Conservation (phyloP, 306 rosid species). For the Echinosophora koreensis region DNA sequence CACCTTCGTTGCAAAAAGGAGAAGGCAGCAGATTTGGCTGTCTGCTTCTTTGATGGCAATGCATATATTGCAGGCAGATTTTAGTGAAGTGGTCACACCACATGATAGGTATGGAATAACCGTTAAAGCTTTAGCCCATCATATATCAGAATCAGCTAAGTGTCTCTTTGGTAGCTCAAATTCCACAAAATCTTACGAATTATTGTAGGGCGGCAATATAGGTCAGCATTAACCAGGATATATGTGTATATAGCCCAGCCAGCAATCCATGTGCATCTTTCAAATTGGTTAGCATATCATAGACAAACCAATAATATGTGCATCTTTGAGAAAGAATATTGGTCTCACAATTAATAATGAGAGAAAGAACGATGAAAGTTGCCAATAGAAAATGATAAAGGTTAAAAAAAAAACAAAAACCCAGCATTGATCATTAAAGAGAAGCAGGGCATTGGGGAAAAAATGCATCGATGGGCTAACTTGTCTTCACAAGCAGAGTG, state of each 20-base stretch:
- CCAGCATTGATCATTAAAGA: constrained; percentile 19
- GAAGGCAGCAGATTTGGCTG: neutral
- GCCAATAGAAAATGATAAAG: constrained; percentile 13
- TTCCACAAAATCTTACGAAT: neutral
- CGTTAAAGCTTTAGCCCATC: constrained; percentile 5
- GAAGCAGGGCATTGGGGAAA: neutral
- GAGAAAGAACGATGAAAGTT: neutral
- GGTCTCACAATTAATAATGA: constrained; percentile 27
- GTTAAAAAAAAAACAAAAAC: constrained; percentile 9
- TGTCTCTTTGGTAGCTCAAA: constrained; percentile 35
- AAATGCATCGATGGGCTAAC: constrained; percentile 58
- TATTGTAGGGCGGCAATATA: neutral
- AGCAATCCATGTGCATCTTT: constrained; percentile 27
- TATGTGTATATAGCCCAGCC: neutral
- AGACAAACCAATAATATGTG: neutral
- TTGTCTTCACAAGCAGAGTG: constrained; percentile 37
- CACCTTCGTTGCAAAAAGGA: neutral
- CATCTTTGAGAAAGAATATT: constrained; percentile 33
- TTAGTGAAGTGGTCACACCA: constrained; percentile 35
- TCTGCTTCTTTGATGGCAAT: neutral
- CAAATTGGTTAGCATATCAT: constrained; percentile 11
- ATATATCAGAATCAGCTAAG: constrained; percentile 2
- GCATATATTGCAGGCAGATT: constrained; percentile 14
- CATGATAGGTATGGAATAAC: constrained; percentile 2
- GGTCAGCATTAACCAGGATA: constrained; percentile 22